Conservation (phyloP, 768 basidiomycete species). For the Auriscalpium orientale region DNA sequence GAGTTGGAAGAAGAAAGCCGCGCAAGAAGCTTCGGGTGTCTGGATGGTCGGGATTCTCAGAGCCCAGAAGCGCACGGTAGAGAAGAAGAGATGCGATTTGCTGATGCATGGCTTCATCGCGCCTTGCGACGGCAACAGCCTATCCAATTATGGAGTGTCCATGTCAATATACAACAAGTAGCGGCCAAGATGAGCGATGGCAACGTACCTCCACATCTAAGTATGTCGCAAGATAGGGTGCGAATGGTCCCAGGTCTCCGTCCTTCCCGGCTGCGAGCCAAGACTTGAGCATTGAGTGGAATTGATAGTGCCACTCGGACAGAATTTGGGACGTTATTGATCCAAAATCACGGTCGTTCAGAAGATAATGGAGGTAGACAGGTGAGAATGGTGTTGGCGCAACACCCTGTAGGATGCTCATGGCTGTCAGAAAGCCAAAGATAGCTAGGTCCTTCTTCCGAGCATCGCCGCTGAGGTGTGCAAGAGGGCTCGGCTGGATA, state of each 20-base stretch:
- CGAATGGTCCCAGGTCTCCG: not conserved
- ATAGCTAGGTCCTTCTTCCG: not conserved
- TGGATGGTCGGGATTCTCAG: not conserved
- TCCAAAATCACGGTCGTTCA: not conserved
- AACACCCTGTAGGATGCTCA: not conserved
- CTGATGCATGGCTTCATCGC: not conserved
- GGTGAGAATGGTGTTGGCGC: not conserved
- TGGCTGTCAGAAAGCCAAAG: not conserved
- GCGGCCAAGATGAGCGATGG: too few species aligned
- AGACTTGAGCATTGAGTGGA: not conserved
- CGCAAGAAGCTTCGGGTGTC: not conserved
- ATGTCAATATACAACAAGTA: not conserved
- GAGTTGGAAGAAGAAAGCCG: not conserved
- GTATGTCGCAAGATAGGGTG: not conserved
- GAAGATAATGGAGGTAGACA: not conserved
- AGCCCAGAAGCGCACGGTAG: not conserved
- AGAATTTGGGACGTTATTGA: not conserved
- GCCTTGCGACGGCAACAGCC: not conserved
- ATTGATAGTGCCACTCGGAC: not conserved
- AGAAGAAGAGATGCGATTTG: not conserved
- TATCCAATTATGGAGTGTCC: not conserved
- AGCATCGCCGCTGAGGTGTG: not conserved
- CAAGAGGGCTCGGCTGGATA: not conserved
- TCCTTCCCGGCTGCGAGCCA: not conserved
- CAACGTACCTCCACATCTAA: not conserved